Evolutionary conservation across 805 yeast species (phyloP).

Genomic region (Geotrichum ghanense): DNA sequence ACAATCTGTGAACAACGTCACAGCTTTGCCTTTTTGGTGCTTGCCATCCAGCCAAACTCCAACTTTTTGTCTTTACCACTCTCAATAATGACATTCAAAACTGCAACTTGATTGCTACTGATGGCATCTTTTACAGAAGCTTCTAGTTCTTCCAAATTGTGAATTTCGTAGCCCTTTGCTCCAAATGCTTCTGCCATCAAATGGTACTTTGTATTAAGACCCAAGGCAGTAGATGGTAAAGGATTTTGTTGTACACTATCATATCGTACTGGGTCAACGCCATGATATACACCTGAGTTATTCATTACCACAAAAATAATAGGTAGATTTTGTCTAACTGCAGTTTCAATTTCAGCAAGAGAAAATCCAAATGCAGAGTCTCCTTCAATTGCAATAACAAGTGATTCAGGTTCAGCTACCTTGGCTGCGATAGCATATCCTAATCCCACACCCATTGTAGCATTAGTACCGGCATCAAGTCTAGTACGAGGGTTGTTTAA

Average conservation of each 20-base stretch:
- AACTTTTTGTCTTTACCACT: slow-evolving; percentile 44
- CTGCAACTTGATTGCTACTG: slow-evolving; percentile 27
- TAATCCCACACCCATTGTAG: slow-evolving; percentile 67
- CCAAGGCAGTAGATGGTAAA: slow-evolving; percentile 50
- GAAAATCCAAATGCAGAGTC: slow-evolving; percentile 73
- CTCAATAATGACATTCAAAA: slow-evolving; percentile 52
- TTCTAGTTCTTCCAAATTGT: slow-evolving; percentile 31
- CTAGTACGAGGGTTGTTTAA: slow-evolving; percentile 40
- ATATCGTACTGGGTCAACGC: slow-evolving; percentile 31
- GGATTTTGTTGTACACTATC: slow-evolving; percentile 16
- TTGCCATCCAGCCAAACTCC: slow-evolving; percentile 62
- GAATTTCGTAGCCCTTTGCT: slow-evolving; percentile 39
- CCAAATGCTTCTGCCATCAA: slow-evolving; percentile 45
- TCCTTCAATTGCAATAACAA: slow-evolving; percentile 54
- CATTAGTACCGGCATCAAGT: slow-evolving; percentile 65
- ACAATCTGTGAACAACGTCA: background rate
- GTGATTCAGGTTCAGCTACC: slow-evolving; percentile 30
- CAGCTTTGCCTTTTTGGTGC: slow-evolving; percentile 21
- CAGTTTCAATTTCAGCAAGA: slow-evolving; percentile 63
- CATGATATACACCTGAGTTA: slow-evolving; percentile 64
- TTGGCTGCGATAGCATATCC: slow-evolving; percentile 62
- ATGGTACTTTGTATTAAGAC: slow-evolving; percentile 47
- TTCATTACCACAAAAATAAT: slow-evolving; percentile 55
- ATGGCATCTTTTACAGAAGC: slow-evolving; percentile 28
- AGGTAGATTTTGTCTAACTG: slow-evolving; percentile 42